Evolutionary conservation across 148 eudicot species (phyloP).

Genomic region (Salicornia ramosissima): DNA sequence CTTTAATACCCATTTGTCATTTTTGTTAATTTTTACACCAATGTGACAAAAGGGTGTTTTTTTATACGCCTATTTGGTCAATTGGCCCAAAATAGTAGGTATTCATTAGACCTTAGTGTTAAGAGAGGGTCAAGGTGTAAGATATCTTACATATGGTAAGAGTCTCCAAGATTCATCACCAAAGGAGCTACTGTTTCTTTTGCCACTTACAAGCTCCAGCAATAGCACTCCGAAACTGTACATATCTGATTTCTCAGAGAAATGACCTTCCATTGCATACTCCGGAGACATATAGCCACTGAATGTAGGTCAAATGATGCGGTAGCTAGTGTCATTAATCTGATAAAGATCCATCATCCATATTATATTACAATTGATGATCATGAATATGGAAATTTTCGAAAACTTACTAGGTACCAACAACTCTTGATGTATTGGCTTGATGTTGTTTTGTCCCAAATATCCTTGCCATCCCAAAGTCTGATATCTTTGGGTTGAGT

Average conservation of each 20-base stretch:
- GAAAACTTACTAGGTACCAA: constrained; percentile 44
- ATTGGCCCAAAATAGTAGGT: no score
- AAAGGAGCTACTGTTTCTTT: constrained; percentile 17
- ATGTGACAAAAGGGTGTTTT: no score
- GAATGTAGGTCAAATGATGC: no score
- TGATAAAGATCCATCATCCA: no score
- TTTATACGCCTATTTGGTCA: no score
- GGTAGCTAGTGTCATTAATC: no score
- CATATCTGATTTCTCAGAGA: constrained; percentile 29
- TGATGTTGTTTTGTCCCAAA: constrained; percentile 28
- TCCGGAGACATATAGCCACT: constrained; percentile 36
- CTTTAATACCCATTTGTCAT: no score
- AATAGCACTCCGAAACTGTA: constrained; percentile 33
- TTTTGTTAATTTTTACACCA: no score
- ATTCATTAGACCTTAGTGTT: no score
- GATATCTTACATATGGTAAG: constrained; percentile 28
- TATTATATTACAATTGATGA: no score
- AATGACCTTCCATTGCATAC: constrained; percentile 32
- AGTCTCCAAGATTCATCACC: constrained; percentile 19
- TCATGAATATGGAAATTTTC: no score
- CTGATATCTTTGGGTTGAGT: constrained; percentile 40
- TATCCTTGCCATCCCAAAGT: constrained; percentile 41
- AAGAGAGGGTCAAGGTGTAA: no score
- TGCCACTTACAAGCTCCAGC: constrained; percentile 28
- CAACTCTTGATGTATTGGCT: constrained; percentile 33